These are phyloP conservation scores for Aspergillus glaucus DNA, from an alignment of 2,329 filamentous ascomycete genomes.

Conservation along the genomic window DNA sequence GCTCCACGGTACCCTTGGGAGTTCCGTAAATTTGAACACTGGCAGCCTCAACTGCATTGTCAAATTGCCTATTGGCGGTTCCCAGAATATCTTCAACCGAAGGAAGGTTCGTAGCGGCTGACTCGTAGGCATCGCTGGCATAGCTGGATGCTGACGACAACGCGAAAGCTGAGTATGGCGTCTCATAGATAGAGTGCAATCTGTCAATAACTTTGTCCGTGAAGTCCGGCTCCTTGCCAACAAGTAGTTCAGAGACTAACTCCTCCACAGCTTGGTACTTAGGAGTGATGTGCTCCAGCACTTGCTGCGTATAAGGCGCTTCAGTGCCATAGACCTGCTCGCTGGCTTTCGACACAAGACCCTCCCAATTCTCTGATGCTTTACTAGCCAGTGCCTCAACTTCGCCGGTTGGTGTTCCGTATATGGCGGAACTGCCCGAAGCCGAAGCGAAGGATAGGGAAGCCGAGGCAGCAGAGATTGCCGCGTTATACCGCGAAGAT, in stretches of 20 bases:
- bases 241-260: slow-evolving; percentile 68
- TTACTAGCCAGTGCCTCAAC: slow-evolving; percentile 47
- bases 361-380: slow-evolving; percentile 59
- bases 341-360: slow-evolving; percentile 59
- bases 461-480: slow-evolving; percentile 39
- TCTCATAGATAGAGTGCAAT: slow-evolving; percentile 65
- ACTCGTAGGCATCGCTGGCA: slow-evolving; percentile 39
- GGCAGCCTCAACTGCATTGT: slow-evolving; percentile 54
- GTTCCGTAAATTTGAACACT: slow-evolving; percentile 54
- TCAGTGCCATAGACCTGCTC: slow-evolving; percentile 64
- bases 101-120: slow-evolving; percentile 49
- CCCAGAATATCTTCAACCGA: slow-evolving; percentile 53
- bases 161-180: slow-evolving; percentile 41
- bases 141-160: slow-evolving; percentile 48
- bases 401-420: slow-evolving; percentile 29
- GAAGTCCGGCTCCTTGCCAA: slow-evolving; percentile 72
- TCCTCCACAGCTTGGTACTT: slow-evolving; percentile 66
- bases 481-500: slow-evolving; percentile 39
- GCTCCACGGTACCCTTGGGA: slow-evolving; percentile 47
- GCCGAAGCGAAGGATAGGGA: slow-evolving; percentile 34
- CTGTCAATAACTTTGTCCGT: slow-evolving; percentile 72
- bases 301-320: slow-evolving; percentile 56
- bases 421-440: slow-evolving; percentile 39
- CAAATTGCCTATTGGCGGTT: slow-evolving; percentile 51
- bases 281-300: slow-evolving; percentile 53